Conservation (phyloP, 2,329 filamentous ascomycete genomes). For the Pezicula carpinea region DNA sequence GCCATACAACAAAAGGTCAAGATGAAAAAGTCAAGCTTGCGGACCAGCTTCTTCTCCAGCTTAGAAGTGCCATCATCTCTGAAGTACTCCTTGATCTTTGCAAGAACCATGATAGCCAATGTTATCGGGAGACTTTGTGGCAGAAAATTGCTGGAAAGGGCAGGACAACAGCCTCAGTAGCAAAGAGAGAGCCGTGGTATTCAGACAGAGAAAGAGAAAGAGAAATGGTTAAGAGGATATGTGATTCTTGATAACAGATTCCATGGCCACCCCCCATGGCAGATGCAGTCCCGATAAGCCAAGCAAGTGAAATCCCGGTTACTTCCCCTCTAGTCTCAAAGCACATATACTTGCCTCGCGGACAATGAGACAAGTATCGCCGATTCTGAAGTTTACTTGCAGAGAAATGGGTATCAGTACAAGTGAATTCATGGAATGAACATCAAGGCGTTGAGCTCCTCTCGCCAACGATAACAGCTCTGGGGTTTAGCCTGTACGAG, state of each 20-base stretch:
- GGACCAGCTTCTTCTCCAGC: conserved; percentile 18
- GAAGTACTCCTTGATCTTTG: conserved; percentile 1
- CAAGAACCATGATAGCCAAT: neutral
- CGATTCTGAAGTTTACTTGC: neutral
- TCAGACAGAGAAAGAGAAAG: neutral
- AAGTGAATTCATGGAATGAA: neutral
- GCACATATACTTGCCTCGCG: neutral
- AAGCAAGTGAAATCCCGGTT: neutral
- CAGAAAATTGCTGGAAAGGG: neutral
- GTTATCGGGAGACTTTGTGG: neutral
- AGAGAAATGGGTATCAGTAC: neutral
- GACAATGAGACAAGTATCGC: neutral
- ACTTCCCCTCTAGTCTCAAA: neutral
- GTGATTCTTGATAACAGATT: neutral
- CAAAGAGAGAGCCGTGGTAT: neutral
- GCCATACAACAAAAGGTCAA: conserved; percentile 34
- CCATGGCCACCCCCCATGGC: neutral
- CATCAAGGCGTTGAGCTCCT: neutral
- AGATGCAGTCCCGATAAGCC: neutral
- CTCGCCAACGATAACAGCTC: neutral
- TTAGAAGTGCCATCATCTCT: neutral
- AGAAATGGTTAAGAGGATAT: neutral
- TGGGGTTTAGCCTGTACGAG: no score
- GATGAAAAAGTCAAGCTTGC: conserved; percentile 27
- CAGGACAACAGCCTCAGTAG: neutral